Evolutionary conservation across 2,329 filamentous ascomycete genomes (phyloP), one percentile per base, ranked within the genome.

Genomic region (Sporothrix globosa): DNA sequence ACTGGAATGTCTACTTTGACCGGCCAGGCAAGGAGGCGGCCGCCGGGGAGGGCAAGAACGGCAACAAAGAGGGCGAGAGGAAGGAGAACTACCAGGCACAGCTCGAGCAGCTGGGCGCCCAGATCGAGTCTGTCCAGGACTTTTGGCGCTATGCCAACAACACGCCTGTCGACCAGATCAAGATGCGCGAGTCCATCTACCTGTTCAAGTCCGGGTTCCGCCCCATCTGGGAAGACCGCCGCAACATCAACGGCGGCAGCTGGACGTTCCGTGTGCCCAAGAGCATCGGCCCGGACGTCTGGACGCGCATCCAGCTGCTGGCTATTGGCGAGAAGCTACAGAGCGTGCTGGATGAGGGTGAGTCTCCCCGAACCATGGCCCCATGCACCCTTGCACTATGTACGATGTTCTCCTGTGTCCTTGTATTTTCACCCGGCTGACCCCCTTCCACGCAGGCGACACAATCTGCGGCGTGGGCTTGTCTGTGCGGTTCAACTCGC

Each of bases 181-280:
- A 90, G 80, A 88, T 91, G 83, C 88, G 90, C 76, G 91, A 93
- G 81, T 91, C 88, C 60, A 86, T 93, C 74, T 92, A 93, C 78
- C 85, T 94, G 74, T 93, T 93, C 84, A 93, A 93, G 80, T 84
- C 88, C 73, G 91, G 91, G 48, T 92, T 92, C 80, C 87, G 86
- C 73, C 91, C 91, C 70, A 83, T 93, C 75, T 93, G 91, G 91
- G 91, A 93, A 81, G 95, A 98, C 78, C 88, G 92, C 53, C 89
- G 96, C 76, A 97, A 97, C 81, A 84, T 91, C 72, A 86, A 89
- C 73, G 95, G 95, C 68, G 95, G 95, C 66, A 91, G 91, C 78
- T 97, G 93, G 93, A 96, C 93, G 27, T 97, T 98, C 81, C 90
- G 94, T 67, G 90, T 97, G 58, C 89, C 90, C 73, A 97, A 97